These are phyloP conservation scores for Plantago lanceolata DNA, from an alignment of 305 asterid species.

Conservation along the genomic window DNA sequence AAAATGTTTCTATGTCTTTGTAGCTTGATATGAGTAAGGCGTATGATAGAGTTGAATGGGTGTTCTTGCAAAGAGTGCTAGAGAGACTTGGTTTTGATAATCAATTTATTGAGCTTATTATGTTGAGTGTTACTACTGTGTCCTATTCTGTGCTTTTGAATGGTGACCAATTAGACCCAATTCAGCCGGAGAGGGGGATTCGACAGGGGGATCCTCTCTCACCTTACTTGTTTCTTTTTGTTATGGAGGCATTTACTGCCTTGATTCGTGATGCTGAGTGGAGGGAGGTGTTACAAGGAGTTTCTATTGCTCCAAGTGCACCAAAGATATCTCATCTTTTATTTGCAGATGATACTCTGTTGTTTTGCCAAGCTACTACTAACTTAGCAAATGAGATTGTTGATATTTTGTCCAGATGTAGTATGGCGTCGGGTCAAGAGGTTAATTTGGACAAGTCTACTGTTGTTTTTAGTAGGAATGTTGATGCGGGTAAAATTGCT, in stretches of 20 bases:
- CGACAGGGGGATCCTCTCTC: not conserved
- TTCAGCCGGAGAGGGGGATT: not conserved
- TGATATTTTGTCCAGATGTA: not conserved
- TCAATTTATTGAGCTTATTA: not conserved
- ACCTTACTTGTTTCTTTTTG: not conserved
- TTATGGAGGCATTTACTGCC: not conserved
- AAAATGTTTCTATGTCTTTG: not conserved
- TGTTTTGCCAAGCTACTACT: not conserved
- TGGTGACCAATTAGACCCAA: not conserved
- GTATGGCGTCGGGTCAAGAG: not conserved
- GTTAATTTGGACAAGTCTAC: not conserved
- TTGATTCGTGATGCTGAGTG: not conserved
- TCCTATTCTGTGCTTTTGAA: not conserved
- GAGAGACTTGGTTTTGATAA: not conserved
- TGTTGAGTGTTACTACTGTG: not conserved
- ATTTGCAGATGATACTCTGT: not conserved
- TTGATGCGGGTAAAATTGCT: not conserved
- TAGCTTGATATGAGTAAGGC: slow-evolving; percentile 4
- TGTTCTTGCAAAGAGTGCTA: not conserved
- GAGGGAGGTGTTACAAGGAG: not conserved
- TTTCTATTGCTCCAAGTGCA: not conserved
- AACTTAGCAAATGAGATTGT: not conserved
- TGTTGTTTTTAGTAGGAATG: not conserved
- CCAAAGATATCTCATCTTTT: not conserved
- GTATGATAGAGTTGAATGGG: slow-evolving; percentile 1